Conservation (phyloP, 441 rosid genomes). For the Gossypium laxum region DNA sequence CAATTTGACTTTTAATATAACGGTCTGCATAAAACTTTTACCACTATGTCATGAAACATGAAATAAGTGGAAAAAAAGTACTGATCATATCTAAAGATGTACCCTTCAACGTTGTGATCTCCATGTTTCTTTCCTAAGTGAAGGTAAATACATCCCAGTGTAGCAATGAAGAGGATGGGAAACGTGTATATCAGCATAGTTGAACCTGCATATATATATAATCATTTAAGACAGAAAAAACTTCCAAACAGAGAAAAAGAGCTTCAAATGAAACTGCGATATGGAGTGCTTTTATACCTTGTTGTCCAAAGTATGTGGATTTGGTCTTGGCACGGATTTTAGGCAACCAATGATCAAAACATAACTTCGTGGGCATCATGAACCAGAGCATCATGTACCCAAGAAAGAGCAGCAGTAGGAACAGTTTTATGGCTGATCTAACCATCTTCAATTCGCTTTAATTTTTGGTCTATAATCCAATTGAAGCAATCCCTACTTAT, state of each 20-base stretch:
- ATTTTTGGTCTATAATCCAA: background rate
- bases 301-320: conserved; percentile 30
- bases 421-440: conserved; percentile 19
- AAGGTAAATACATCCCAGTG: conserved; percentile 34
- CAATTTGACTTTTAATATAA: too few relatives aligned
- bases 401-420: conserved; percentile 21
- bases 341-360: conserved; percentile 28
- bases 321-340: conserved; percentile 20
- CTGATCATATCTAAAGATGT: background rate
- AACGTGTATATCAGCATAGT: conserved; percentile 28
- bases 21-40: too few relatives aligned
- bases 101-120: background rate
- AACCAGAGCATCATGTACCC: conserved; percentile 42
- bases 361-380: conserved; percentile 32
- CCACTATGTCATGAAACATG: background rate
- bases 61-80: background rate
- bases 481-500: background rate
- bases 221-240: background rate
- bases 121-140: conserved; percentile 23
- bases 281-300: conserved; percentile 22
- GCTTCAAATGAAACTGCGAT: background rate
- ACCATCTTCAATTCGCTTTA: conserved; percentile 6
- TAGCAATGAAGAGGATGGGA: conserved; percentile 42
- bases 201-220: conserved; percentile 21
- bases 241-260: background rate